These are phyloP conservation scores for Trametes sanguinea DNA, from an alignment of 768 basidiomycete species.

Conservation along the genomic window DNA sequence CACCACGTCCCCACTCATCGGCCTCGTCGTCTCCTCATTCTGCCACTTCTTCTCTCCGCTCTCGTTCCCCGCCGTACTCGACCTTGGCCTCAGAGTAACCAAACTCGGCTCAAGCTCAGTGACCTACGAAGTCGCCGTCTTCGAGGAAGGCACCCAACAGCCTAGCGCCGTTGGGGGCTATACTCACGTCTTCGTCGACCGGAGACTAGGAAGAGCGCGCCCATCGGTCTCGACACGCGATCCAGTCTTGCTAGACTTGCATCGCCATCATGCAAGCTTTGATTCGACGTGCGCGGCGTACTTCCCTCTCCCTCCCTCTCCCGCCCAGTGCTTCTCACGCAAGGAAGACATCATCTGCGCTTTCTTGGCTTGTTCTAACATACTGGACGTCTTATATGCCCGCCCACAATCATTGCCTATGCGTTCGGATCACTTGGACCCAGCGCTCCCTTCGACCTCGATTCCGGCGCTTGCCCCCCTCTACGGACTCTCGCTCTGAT, in stretches of 20 bases:
- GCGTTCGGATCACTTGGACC: no score
- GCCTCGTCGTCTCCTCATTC: slow-evolving; percentile 76
- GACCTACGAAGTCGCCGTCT: slow-evolving; percentile 79
- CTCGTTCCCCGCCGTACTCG: slow-evolving; percentile 70
- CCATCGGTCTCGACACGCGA: slow-evolving; percentile 45
- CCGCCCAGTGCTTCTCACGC: no score
- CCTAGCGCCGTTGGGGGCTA: slow-evolving; percentile 57
- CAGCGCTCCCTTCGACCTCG: no score
- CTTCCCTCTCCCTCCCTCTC: no score
- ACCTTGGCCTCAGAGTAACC: slow-evolving; percentile 68
- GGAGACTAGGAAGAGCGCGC: slow-evolving; percentile 55
- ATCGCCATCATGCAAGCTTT: slow-evolving; percentile 5
- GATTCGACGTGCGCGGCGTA: neutral
- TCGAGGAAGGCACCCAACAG: slow-evolving; percentile 41
- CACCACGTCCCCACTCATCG: slow-evolving; percentile 53
- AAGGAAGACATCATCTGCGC: no score
- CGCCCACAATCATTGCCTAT: no score
- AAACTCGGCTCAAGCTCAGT: slow-evolving; percentile 76
- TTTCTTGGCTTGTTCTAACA: no score
- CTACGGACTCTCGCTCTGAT: no score
- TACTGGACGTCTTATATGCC: no score
- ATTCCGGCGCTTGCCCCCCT: no score
- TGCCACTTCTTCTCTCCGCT: slow-evolving; percentile 78
- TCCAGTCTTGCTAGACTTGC: slow-evolving; percentile 49
- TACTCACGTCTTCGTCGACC: slow-evolving; percentile 83